These are phyloP conservation scores for Rosellinia necatrix DNA, from an alignment of 2,329 filamentous ascomycete genomes.

Conservation along the genomic window DNA sequence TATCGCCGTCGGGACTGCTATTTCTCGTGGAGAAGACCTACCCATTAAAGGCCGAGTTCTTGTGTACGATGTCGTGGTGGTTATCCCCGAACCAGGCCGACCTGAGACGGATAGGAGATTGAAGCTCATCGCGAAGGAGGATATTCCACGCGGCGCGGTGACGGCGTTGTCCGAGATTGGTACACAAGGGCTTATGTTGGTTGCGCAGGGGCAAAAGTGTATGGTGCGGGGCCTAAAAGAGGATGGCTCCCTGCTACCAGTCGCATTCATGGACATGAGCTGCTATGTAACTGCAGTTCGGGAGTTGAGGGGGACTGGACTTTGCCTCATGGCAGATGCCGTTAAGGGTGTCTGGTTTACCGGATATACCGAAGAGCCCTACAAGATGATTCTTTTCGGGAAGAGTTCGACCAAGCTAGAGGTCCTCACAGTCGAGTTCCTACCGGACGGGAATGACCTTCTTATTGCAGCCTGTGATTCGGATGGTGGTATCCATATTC, in stretches of 20 bases:
- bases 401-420: constrained; percentile 82
- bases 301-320: constrained; percentile 78
- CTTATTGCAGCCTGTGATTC: constrained; percentile 83
- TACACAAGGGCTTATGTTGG: constrained; percentile 84
- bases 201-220: constrained; percentile 93
- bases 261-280: constrained; percentile 97
- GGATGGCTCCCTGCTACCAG: constrained; percentile 87
- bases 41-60: constrained; percentile 83
- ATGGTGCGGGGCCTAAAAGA: constrained; percentile 97
- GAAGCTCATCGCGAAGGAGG: constrained; percentile 85
- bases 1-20: constrained; percentile 81
- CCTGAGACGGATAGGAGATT: constrained; percentile 86
- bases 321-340: constrained; percentile 87
- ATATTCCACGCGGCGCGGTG: constrained; percentile 88
- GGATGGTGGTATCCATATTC: constrained; percentile 82
- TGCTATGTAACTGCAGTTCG: constrained; percentile 88
- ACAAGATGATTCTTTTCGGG: constrained; percentile 90
- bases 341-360: constrained; percentile 96
- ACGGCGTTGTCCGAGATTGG: constrained; percentile 85
- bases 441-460: constrained; percentile 82
- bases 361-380: constrained; percentile 95
- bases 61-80: constrained; percentile 88
- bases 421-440: constrained; percentile 80
- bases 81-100: constrained; percentile 84
- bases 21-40: constrained; percentile 88